Conservation (phyloP, 2,329 filamentous ascomycete species). For the Aspergillus tamarii region DNA sequence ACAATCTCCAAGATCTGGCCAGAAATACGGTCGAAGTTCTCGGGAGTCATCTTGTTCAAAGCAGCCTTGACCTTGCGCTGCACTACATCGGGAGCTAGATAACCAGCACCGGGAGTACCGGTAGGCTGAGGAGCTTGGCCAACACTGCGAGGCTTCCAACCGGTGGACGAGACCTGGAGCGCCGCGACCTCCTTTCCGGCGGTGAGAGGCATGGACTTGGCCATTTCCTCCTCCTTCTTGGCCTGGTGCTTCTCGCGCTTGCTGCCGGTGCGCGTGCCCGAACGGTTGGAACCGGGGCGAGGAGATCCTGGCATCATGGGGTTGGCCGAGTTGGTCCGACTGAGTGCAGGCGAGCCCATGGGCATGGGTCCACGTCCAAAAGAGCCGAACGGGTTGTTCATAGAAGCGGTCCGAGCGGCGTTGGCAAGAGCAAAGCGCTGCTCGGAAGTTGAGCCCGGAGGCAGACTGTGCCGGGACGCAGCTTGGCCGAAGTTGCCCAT, state of each 20-base stretch:
- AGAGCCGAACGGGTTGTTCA: constrained; percentile 60
- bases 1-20: constrained; percentile 92
- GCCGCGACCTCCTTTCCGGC: constrained; percentile 79
- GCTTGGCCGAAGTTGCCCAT: constrained; percentile 72
- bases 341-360: constrained; percentile 65
- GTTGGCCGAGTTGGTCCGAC: constrained; percentile 63
- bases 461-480: constrained; percentile 61
- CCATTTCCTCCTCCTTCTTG: constrained; percentile 68
- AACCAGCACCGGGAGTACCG: constrained; percentile 54
- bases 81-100: constrained; percentile 87
- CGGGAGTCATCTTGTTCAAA: constrained; percentile 99
- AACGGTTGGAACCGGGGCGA: constrained; percentile 65
- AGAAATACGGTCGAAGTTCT: constrained; percentile 96
- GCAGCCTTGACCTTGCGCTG: constrained; percentile 98
- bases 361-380: constrained; percentile 67
- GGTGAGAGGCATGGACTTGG: constrained; percentile 91
- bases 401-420: constrained; percentile 50
- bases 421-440: constrained; percentile 72
- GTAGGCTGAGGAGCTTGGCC: constrained; percentile 43
- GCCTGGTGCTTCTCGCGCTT: constrained; percentile 54
- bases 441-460: constrained; percentile 75
- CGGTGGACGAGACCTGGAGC: constrained; percentile 70
- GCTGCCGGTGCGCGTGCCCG: constrained; percentile 51
- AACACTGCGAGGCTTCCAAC: constrained; percentile 87
- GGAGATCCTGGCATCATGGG: constrained; percentile 68